Evolutionary conservation across 1,284 basidiomycete genomes (phyloP).

Genomic region (Leccinum griseonigrum): DNA sequence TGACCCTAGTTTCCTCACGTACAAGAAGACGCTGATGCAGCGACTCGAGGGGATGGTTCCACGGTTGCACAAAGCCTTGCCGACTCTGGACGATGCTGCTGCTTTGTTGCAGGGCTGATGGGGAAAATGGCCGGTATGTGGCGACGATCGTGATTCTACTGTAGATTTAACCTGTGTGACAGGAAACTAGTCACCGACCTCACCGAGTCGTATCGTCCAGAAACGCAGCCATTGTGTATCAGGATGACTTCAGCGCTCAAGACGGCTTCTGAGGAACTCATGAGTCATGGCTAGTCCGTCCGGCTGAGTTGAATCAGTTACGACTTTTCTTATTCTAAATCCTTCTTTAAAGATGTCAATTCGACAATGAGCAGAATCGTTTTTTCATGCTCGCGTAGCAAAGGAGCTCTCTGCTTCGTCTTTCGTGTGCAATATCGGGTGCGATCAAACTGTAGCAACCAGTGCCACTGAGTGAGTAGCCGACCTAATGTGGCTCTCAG

Average conservation of each 20-base stretch:
- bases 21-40: constrained; percentile 51
- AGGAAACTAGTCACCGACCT: constrained; percentile 38
- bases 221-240: constrained; percentile 45
- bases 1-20: constrained; percentile 52
- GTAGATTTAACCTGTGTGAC: constrained; percentile 7
- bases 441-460: constrained; percentile 29
- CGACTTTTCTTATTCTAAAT: constrained; percentile 4
- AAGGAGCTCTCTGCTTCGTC: constrained; percentile 38
- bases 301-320: constrained; percentile 29
- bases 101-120: constrained; percentile 46
- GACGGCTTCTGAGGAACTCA: constrained; percentile 31
- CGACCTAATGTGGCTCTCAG: neutral
- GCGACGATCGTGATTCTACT: neutral
- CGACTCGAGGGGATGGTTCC: constrained; percentile 62
- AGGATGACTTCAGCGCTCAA: constrained; percentile 41
- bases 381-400: constrained; percentile 43
- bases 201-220: constrained; percentile 41
- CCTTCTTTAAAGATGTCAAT: constrained; percentile 21
- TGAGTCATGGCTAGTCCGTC: constrained; percentile 19
- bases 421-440: constrained; percentile 43
- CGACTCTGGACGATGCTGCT: constrained; percentile 39
- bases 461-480: constrained; percentile 30
- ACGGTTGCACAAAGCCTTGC: constrained; percentile 55
- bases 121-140: constrained; percentile 25
- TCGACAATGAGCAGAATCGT: constrained; percentile 21